A percentile compares a stretch with the other conserved stretches of the same genome.
Conservation (phyloP, 1,284 basidiomycete genomes). For the Phellinidium pouzarii region DNA sequence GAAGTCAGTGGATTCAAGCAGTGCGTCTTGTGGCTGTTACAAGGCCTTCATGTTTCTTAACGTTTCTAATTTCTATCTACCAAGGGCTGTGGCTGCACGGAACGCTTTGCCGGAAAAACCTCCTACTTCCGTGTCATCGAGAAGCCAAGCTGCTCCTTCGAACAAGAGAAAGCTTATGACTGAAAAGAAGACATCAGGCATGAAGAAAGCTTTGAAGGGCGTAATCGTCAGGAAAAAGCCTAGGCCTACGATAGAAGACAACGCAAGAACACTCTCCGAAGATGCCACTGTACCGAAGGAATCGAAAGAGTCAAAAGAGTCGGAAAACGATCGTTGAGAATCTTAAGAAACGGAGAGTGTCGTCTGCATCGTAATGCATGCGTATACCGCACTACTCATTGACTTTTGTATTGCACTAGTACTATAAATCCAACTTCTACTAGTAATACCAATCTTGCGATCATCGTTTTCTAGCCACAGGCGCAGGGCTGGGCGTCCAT, state of each 20-base stretch:
- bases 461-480: slow-evolving; percentile 27
- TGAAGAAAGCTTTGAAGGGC: slow-evolving; percentile 61
- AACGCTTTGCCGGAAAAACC: slow-evolving; percentile 46
- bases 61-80: slow-evolving; percentile 4
- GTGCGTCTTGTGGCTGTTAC: slow-evolving; percentile 34
- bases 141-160: slow-evolving; percentile 19
- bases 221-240: slow-evolving; percentile 68
- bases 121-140: slow-evolving; percentile 31
- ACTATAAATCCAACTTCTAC: slow-evolving; percentile 17
- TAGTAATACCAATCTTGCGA: slow-evolving; percentile 3
- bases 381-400: not conserved
- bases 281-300: slow-evolving; percentile 14
- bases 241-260: slow-evolving; percentile 30
- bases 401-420: slow-evolving; percentile 1
- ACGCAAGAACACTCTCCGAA: slow-evolving; percentile 14
- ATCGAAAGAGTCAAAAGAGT: slow-evolving; percentile 25
- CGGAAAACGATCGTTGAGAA: slow-evolving; percentile 51
- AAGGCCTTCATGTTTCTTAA: slow-evolving; percentile 4
- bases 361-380: slow-evolving; percentile 1
- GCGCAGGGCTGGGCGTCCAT: slow-evolving; percentile 76
- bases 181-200: slow-evolving; percentile 40
- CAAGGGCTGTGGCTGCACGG: slow-evolving; percentile 69
- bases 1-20: slow-evolving; percentile 76
- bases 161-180: slow-evolving; percentile 22
- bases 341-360: slow-evolving; percentile 22